These are phyloP conservation scores for Talaromyces marneffei DNA, from an alignment of 2,329 filamentous ascomycete genomes.

Conservation along the genomic window DNA sequence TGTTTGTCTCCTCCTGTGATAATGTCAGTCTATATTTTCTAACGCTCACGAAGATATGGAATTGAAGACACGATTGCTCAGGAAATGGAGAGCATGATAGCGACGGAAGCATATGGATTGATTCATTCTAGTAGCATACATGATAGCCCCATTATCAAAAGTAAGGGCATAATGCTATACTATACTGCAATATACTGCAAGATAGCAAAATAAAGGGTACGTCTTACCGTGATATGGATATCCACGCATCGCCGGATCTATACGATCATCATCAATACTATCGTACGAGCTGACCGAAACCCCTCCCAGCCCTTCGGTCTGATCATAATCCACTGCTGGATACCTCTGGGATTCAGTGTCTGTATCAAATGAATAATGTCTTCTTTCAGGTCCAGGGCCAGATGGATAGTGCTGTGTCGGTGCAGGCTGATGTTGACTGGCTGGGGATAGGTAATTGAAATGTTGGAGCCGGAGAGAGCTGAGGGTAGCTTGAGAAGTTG, in stretches of 20 bases:
- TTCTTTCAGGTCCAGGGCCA: slow-evolving; percentile 12
- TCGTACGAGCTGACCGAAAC: slow-evolving; percentile 39
- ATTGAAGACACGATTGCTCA: too few species aligned
- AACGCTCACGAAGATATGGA: not conserved
- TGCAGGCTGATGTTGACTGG: not conserved
- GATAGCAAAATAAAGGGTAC: not conserved
- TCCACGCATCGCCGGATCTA: slow-evolving; percentile 29
- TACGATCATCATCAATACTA: slow-evolving; percentile 37
- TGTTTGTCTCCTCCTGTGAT: slow-evolving; percentile 30
- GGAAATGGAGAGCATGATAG: not conserved
- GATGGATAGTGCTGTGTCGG: not conserved
- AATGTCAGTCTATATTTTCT: slow-evolving; percentile 21
- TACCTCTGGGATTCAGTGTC: slow-evolving; percentile 19
- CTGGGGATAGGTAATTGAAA: slow-evolving; percentile 11
- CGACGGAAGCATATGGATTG: not conserved
- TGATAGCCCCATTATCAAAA: not conserved
- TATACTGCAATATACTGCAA: not conserved
- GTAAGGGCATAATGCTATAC: not conserved
- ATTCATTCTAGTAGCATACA: slow-evolving; percentile 3
- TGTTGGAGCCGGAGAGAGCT: slow-evolving; percentile 14
- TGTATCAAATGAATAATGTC: slow-evolving; percentile 36
- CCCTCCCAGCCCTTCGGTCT: slow-evolving; percentile 37
- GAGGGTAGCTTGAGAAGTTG: slow-evolving; percentile 8
- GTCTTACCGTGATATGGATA: slow-evolving; percentile 39
- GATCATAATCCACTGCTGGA: slow-evolving; percentile 35